Conservation (phyloP, 768 basidiomycete species). For the Leccinum ochraceum region DNA sequence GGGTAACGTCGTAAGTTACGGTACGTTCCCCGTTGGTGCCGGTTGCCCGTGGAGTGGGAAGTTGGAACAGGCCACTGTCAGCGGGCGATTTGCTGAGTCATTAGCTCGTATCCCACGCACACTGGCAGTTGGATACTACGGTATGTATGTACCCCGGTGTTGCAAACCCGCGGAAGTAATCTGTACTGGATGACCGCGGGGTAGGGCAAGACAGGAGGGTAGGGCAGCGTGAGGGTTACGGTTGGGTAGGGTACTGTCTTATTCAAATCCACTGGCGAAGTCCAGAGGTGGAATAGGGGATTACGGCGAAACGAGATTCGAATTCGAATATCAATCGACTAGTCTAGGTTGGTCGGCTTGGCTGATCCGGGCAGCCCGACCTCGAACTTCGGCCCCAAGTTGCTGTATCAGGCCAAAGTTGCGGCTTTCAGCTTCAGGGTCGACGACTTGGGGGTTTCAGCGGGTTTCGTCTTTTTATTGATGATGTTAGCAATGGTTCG, state of each 20-base stretch:
- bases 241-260: neutral
- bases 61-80: too few relatives aligned
- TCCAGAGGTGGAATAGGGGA: neutral
- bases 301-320: neutral
- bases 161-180: neutral
- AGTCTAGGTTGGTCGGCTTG: neutral
- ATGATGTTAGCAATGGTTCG: neutral
- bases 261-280: neutral
- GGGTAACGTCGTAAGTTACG: neutral
- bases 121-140: too few relatives aligned
- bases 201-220: neutral
- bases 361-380: neutral
- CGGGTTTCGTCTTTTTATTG: neutral
- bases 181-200: neutral
- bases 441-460: neutral
- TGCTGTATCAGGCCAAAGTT: neutral
- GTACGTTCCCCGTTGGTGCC: neutral
- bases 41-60: neutral
- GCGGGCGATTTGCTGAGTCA: too few relatives aligned
- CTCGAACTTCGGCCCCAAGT: neutral
- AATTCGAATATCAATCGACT: neutral
- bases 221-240: neutral
- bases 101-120: too few relatives aligned
- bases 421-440: neutral
- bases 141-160: neutral